Conservation (phyloP, 78 protist genomes). For the Dictyostelium firmibasis region DNA sequence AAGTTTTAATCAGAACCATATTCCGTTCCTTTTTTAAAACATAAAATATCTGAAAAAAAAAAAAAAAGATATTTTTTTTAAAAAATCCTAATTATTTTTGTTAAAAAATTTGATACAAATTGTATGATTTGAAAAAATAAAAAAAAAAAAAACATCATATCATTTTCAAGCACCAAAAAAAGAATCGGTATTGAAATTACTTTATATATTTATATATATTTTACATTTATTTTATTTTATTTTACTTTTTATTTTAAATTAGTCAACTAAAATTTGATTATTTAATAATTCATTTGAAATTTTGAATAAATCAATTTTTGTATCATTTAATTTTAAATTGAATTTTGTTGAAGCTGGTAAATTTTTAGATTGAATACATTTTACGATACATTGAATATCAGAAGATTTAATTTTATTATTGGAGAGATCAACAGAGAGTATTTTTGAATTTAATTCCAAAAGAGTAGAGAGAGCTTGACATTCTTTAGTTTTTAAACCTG, state of each 20-base stretch:
- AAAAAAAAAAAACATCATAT: too few species aligned
- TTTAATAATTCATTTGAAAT: constrained; percentile 12
- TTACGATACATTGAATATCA: constrained; percentile 1
- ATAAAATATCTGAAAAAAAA: not conserved
- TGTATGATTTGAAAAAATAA: too few species aligned
- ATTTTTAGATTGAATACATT: not conserved
- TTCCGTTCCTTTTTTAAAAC: not conserved
- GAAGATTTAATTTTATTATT: not conserved
- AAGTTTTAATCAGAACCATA: not conserved
- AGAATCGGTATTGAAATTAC: too few species aligned
- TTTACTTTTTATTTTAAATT: not conserved
- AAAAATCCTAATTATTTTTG: too few species aligned
- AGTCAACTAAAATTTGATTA: not conserved
- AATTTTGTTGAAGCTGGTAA: not conserved
- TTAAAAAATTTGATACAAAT: too few species aligned
- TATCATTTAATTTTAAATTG: not conserved
- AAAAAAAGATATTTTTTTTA: not conserved
- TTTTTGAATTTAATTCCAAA: not conserved
- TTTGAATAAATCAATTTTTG: not conserved
- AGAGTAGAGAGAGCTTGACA: not conserved
- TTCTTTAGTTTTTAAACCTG: not conserved
- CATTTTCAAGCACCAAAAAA: too few species aligned
- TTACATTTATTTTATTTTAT: not conserved
- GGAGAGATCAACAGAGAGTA: not conserved
- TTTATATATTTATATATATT: too few species aligned